Evolutionary conservation across 164 flowering plant species (phyloP), one percentile per base, ranked within the genome.

Genomic region (Vitis rotundifolia): DNA sequence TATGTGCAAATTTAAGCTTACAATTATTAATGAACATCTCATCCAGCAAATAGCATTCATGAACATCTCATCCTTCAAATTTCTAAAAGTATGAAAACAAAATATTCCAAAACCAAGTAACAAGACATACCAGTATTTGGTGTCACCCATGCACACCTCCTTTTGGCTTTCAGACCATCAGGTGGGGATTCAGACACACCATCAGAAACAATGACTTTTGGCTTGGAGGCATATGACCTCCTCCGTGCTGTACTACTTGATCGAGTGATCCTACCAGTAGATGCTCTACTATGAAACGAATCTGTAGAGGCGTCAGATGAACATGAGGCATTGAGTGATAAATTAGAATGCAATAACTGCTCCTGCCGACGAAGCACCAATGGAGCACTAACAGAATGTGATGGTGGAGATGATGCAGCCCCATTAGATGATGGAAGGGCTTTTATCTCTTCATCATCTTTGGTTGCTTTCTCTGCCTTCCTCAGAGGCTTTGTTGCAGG

Each of bases 261-360:
- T 59, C 88, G 75, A 11, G 54, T 77, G 31, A 86, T 71, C 71
- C 83, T 81, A 26, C 90, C 90, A 61, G 85, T 84, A 5, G 88
- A 86, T 50, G 86, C 86, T 62, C 84, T 78, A 73, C 90, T 84
- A 49, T 73, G 80, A 61, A 83, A 75, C 2, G 90, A 86, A 71
- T 86, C 88, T 8, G 86, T 74, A 13, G 90, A 86, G 8, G 90
- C 88, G 78, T 84, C 87, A 28, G 90, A 84, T 0, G 90, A 86
- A 68, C 86, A 86, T 12, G 88, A 86, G 2, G 90, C 90, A 69
- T 74, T 86, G 37, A 83, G 63, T 2, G 86, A 86, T 49, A 78
- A 78, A 63, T 74, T 82, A 1, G 82, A 82, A 61, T 78, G 79
- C 76, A 80, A 47, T 11, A 86, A 52, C 69, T 78, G 87, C 72